phyloP scores from a whole-genome alignment of 352 stramenopile genomes.

The Phytophthora hibernalis region DNA sequence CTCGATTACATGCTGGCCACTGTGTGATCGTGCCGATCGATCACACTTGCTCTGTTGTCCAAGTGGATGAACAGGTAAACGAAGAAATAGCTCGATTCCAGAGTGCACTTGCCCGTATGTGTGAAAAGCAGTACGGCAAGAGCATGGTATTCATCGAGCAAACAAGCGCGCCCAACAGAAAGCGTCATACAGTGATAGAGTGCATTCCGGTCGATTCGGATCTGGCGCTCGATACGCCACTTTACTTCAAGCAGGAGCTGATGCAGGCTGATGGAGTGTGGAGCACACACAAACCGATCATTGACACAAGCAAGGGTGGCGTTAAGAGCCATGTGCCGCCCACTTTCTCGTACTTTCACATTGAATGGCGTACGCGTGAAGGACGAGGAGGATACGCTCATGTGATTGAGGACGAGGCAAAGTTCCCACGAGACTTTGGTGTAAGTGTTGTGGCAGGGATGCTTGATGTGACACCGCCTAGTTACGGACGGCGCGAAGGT shows the following conservation, averaged over 20 bases:
- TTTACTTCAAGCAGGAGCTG: constrained; percentile 89
- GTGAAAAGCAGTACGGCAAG: constrained; percentile 53
- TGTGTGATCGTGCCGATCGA: constrained; percentile 83
- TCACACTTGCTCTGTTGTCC: constrained; percentile 63
- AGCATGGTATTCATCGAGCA: constrained; percentile 86
- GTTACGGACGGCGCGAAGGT: constrained; percentile 59
- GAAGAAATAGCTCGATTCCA: constrained; percentile 80
- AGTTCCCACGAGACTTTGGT: constrained; percentile 83
- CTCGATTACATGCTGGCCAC: constrained; percentile 65
- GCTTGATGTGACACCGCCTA: constrained; percentile 69
- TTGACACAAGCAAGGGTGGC: constrained; percentile 71
- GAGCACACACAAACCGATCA: constrained; percentile 84
- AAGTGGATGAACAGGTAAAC: constrained; percentile 68
- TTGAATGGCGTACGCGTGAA: constrained; percentile 67
- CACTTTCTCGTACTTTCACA: constrained; percentile 89
- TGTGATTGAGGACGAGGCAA: constrained; percentile 81
- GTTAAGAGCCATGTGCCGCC: constrained; percentile 70
- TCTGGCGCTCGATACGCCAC: constrained; percentile 63
- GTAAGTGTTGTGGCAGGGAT: constrained; percentile 82
- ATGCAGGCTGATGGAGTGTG: constrained; percentile 80
- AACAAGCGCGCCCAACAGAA: constrained; percentile 63
- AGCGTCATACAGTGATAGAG: constrained; percentile 78
- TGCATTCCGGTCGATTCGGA: constrained; percentile 79
- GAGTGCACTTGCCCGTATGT: constrained; percentile 63
- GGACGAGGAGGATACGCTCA: constrained; percentile 70